phyloP scores from a whole-genome alignment of 306 rosid genomes.

The Urtica urens region DNA sequence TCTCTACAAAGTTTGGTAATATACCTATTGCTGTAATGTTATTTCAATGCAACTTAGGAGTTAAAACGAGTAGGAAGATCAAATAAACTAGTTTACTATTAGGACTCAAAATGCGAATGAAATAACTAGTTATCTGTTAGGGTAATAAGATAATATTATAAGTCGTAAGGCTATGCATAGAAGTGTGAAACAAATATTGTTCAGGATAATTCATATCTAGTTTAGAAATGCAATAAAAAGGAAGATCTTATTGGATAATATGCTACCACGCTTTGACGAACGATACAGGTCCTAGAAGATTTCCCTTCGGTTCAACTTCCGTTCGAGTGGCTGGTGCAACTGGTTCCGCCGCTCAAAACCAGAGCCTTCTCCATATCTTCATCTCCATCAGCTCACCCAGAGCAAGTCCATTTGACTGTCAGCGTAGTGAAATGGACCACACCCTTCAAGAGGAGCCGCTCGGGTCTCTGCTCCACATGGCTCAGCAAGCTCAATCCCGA shows the following conservation, averaged over 20 bases:
- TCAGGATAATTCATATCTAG: too few species aligned
- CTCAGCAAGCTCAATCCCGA: slow-evolving; percentile 60
- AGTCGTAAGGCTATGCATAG: too few species aligned
- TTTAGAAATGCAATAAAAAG: too few species aligned
- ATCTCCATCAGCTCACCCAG: slow-evolving; percentile 51
- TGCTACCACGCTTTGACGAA: not conserved
- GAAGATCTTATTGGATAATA: too few species aligned
- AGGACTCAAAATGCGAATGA: too few species aligned
- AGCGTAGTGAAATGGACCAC: slow-evolving; percentile 69
- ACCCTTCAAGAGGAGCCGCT: slow-evolving; percentile 61
- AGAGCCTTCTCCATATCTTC: slow-evolving; percentile 87
- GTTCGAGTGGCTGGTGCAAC: slow-evolving; percentile 83
- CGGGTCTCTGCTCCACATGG: slow-evolving; percentile 84
- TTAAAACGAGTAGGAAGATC: too few species aligned
- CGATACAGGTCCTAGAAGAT: slow-evolving; percentile 66
- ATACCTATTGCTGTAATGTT: too few species aligned
- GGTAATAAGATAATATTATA: too few species aligned
- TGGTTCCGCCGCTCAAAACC: slow-evolving; percentile 77
- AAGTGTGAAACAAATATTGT: too few species aligned
- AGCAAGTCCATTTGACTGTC: slow-evolving; percentile 83
- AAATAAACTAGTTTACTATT: too few species aligned
- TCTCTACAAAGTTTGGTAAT: not conserved
- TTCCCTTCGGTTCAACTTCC: slow-evolving; percentile 90
- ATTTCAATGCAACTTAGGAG: too few species aligned
- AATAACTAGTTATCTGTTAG: too few species aligned